phyloP scores from a whole-genome alignment of 2,329 filamentous ascomycete species.

The Alternaria sp. region DNA sequence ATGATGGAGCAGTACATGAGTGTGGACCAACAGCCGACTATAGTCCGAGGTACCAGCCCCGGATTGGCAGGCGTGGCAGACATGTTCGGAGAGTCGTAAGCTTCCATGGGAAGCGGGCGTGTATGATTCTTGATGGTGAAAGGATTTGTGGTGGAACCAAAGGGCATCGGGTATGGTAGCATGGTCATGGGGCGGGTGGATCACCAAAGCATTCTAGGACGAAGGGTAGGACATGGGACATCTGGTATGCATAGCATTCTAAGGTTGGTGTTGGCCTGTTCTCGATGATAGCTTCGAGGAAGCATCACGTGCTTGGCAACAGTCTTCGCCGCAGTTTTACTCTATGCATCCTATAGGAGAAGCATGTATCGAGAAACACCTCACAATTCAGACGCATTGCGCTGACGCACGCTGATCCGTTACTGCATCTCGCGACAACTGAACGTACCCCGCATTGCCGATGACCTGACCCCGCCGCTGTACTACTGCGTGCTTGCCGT shows the following conservation, averaged over 20 bases:
- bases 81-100: constrained; percentile 48
- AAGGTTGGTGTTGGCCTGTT: not conserved
- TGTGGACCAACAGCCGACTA: constrained; percentile 47
- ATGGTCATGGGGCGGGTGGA: not conserved
- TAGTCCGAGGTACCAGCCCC: constrained; percentile 50
- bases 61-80: constrained; percentile 54
- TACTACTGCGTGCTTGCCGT: not conserved
- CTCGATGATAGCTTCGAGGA: not conserved
- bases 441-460: not conserved
- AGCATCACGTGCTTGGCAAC: not conserved
- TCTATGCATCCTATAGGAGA: not conserved
- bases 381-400: not conserved
- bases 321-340: not conserved
- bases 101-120: not conserved
- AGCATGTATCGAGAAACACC: not conserved
- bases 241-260: not conserved
- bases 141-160: not conserved
- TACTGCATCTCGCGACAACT: not conserved
- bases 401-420: not conserved
- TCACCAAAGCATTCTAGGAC: not conserved
- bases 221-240: not conserved
- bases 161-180: not conserved
- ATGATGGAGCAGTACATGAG: constrained; percentile 52
- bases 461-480: not conserved
- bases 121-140: not conserved